Percentiles rank a stretch among this genome's conserved stretches.
phyloP scores from a whole-genome alignment of 352 stramenopile species.

The Globisporangium irregulare region DNA sequence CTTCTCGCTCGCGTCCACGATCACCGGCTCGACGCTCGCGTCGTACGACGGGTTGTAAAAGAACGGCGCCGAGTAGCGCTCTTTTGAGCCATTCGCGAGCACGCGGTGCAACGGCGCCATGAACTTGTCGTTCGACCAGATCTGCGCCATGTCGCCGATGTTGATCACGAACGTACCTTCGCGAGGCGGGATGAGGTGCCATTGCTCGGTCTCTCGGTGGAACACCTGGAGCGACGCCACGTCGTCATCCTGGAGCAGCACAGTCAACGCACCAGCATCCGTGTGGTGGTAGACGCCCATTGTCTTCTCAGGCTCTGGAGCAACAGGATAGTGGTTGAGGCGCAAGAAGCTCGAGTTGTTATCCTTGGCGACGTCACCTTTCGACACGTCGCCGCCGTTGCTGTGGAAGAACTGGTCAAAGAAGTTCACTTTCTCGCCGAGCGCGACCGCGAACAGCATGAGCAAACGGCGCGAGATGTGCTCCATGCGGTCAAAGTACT shows the following conservation, averaged over 20 bases:
- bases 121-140: conserved; percentile 53
- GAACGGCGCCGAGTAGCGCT: conserved; percentile 43
- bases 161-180: conserved; percentile 52
- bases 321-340: conserved; percentile 90
- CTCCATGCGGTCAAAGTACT: conserved; percentile 50
- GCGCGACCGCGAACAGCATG: conserved; percentile 56
- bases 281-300: conserved; percentile 60
- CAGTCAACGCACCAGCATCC: conserved; percentile 41
- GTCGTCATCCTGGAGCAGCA: conserved; percentile 47
- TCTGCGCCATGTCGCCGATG: conserved; percentile 55
- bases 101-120: conserved; percentile 45
- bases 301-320: conserved; percentile 35
- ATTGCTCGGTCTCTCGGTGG: conserved; percentile 30
- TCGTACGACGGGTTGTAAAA: conserved; percentile 65
- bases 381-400: conserved; percentile 9
- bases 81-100: conserved; percentile 22
- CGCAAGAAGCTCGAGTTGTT: conserved; percentile 89
- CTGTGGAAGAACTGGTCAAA: conserved; percentile 63
- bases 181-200: conserved; percentile 33
- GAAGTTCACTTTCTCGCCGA: conserved; percentile 48
- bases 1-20: conserved; percentile 31
- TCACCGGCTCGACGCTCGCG: conserved; percentile 58
- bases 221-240: conserved; percentile 46
- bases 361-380: conserved; percentile 4
- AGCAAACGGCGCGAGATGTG: no score